phyloP scores from a whole-genome alignment of 768 basidiomycete genomes.

The Pleurotus tuoliensis region DNA sequence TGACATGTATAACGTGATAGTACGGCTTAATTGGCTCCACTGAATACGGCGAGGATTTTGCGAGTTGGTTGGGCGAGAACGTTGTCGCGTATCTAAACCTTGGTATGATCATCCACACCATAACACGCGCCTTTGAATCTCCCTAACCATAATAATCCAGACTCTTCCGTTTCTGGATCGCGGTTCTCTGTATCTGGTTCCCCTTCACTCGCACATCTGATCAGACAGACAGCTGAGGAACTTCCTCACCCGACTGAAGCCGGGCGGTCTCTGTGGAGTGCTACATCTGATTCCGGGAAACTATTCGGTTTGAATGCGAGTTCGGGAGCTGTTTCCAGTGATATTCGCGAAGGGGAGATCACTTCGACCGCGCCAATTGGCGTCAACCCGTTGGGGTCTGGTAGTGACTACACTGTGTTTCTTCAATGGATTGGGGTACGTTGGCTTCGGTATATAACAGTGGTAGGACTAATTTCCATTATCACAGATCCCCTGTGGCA shows the following conservation, averaged over 20 bases:
- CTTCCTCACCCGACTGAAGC: constrained; percentile 54
- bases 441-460: constrained; percentile 1
- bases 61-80: constrained; percentile 54
- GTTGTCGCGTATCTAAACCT: constrained; percentile 66
- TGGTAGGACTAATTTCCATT: neutral
- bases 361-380: constrained; percentile 18
- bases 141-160: neutral
- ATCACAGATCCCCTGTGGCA: constrained; percentile 37
- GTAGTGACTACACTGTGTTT: constrained; percentile 60
- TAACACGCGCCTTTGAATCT: neutral
- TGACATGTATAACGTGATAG: constrained; percentile 17
- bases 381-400: constrained; percentile 54
- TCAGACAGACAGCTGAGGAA: constrained; percentile 48
- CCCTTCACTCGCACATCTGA: constrained; percentile 62
- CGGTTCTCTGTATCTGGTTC: constrained; percentile 47
- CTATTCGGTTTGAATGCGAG: constrained; percentile 5
- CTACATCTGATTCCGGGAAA: constrained; percentile 42
- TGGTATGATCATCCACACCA: constrained; percentile 21
- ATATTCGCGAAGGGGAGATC: constrained; percentile 11
- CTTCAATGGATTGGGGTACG: constrained; percentile 17
- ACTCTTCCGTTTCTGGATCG: constrained; percentile 54
- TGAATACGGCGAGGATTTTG: constrained; percentile 72
- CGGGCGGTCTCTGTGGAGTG: constrained; percentile 55
- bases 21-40: constrained; percentile 63
- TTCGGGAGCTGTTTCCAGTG: constrained; percentile 5